A percentile compares a stretch with the other conserved stretches of the same genome.
phyloP scores from a whole-genome alignment of 2,329 filamentous ascomycete genomes.

The Aspergillus ochraceoroseus region DNA sequence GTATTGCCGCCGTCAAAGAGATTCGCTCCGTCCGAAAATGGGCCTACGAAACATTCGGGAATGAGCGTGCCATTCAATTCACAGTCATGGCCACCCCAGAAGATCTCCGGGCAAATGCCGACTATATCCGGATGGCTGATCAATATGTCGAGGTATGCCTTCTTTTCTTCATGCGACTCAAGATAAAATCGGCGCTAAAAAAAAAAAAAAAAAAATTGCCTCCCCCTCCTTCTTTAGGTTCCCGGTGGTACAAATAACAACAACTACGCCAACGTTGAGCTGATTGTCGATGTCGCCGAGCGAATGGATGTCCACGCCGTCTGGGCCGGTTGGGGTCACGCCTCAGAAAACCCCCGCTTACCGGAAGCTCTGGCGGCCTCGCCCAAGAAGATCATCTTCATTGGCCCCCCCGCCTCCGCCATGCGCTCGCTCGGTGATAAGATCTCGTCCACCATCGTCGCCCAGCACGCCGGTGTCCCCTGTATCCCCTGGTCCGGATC shows the following conservation, averaged over 20 bases:
- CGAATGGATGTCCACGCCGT: slow-evolving; percentile 98
- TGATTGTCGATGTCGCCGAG: slow-evolving; percentile 98
- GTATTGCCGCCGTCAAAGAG: slow-evolving; percentile 98
- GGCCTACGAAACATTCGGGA: slow-evolving; percentile 99
- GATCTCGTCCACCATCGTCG: slow-evolving; percentile 98
- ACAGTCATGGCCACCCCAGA: slow-evolving; percentile 99
- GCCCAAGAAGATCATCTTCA: slow-evolving; percentile 98
- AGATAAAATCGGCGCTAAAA: not conserved
- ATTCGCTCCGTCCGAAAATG: slow-evolving; percentile 99
- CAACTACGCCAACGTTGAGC: slow-evolving; percentile 99
- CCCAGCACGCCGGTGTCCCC: slow-evolving; percentile 90
- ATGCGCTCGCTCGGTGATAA: slow-evolving; percentile 99
- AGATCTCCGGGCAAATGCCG: slow-evolving; percentile 93
- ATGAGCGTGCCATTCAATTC: slow-evolving; percentile 97
- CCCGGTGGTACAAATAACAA: slow-evolving; percentile 99
- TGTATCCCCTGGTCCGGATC: slow-evolving; percentile 99
- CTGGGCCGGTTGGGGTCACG: slow-evolving; percentile 98
- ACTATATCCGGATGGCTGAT: slow-evolving; percentile 99
- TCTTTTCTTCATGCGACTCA: not conserved
- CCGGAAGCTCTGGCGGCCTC: slow-evolving; percentile 94
- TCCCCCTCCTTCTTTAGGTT: slow-evolving; percentile 56
- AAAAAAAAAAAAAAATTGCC: too few species aligned
- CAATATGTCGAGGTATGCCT: slow-evolving; percentile 79
- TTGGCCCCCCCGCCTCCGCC: slow-evolving; percentile 92
- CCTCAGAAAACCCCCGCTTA: slow-evolving; percentile 96